Percentiles rank a stretch among this genome's conserved stretches.
Conservation (phyloP, 2,329 filamentous ascomycete genomes). For the Verticillium dahliae region DNA sequence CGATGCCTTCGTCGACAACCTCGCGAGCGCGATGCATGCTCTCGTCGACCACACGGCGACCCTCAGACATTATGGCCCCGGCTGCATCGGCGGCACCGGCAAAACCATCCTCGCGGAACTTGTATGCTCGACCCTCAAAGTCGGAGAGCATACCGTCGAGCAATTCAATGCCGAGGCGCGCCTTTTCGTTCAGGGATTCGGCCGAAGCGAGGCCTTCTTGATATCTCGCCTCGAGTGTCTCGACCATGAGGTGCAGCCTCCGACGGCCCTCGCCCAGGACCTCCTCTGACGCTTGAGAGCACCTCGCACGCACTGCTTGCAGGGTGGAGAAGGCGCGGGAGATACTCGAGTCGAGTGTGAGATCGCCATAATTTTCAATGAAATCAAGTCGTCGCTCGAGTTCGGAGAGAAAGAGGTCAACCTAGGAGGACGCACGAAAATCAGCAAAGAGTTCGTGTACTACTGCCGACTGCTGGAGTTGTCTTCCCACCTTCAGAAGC, state of each 20-base stretch:
- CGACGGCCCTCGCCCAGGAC: conserved; percentile 81
- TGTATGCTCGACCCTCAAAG: conserved; percentile 75
- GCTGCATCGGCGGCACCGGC: conserved; percentile 60
- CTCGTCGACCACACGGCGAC: conserved; percentile 74
- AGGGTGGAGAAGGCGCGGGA: conserved; percentile 80
- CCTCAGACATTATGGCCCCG: conserved; percentile 67
- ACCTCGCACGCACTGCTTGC: conserved; percentile 79
- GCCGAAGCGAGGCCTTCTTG: conserved; percentile 78
- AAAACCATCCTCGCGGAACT: conserved; percentile 70
- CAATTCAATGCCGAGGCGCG: conserved; percentile 76
- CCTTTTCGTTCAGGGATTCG: conserved; percentile 87
- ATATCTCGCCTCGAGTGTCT: conserved; percentile 83
- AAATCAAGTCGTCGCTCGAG: conserved; percentile 81
- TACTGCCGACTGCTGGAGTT: too few species aligned
- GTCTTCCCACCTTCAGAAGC: conserved; percentile 42
- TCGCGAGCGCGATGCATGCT: conserved; percentile 67
- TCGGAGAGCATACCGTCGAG: conserved; percentile 82
- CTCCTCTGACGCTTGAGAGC: conserved; percentile 83
- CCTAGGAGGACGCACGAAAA: conserved; percentile 29
- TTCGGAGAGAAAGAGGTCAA: conserved; percentile 78
- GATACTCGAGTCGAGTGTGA: conserved; percentile 77
- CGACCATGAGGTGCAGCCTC: conserved; percentile 81
- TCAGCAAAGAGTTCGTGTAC: conserved; percentile 2
- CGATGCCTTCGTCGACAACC: conserved; percentile 74
- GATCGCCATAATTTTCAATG: conserved; percentile 79